Evolutionary conservation across 139 green algal genomes (phyloP), one percentile per base, ranked within the genome.

Genomic region (Monoraphidium neglectum): DNA sequence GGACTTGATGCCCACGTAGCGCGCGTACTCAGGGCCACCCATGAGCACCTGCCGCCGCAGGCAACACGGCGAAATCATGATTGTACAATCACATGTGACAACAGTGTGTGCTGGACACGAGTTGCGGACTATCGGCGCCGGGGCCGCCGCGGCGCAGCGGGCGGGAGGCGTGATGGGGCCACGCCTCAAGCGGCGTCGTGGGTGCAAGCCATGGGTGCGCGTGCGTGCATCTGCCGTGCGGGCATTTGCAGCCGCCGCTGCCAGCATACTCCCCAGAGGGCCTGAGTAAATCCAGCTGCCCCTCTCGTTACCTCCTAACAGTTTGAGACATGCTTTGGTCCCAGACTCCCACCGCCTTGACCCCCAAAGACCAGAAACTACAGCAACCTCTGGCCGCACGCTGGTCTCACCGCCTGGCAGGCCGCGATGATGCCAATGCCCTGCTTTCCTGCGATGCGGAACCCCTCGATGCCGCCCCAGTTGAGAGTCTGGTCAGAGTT

Each of bases 381-480:
- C 8, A 8, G 12, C 8, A 8, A 51, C 8, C 43, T 8, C 12
- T 12, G 43, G 43, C 43, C 8, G 43, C 43, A 8, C 43, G 12
- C 43, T 12, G 12, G 8, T 12, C 8, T 8, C 43, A 51, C 43
- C 43, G 43, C 43, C 43, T 90, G 88, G 66, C 88, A 92, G 0
- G 84, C 82, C 23, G 81, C 87, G 64, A 93, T 93, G 74, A 91
- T 78, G 23, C 67, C 77, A 36, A 92, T 84, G 40, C 88, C 88
- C 78, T 93, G 86, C 80, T 90, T 89, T 51, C 88, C 88, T 24
- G 87, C 87, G 32, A 93, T 88, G 4, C 84, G 76, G 66, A 93
- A 90, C 32, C 86, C 88, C 62, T 91, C 76, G 4, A 91, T 89
- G 66, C 83, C 81, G 28, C 72, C 79, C 69, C 80, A 93, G 78